phyloP scores from a whole-genome alignment of 2,329 filamentous ascomycete species.

The Fusarium scirpi region DNA sequence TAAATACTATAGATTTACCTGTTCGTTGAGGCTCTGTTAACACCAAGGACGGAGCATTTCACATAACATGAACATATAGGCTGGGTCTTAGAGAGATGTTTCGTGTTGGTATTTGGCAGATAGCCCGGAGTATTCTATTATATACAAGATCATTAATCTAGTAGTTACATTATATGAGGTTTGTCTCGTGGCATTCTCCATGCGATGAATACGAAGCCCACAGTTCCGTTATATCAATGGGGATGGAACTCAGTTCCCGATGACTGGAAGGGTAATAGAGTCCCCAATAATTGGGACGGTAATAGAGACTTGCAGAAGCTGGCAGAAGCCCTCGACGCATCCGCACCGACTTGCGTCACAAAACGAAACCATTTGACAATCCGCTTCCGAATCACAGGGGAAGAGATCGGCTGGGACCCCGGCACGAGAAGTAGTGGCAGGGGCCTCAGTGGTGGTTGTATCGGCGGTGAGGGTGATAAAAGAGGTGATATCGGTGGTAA shows the following conservation, averaged over 20 bases:
- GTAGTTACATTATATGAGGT: not conserved
- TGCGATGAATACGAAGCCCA: not conserved
- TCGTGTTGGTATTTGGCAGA: too few relatives aligned
- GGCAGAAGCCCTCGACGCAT: not conserved
- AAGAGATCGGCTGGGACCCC: not conserved
- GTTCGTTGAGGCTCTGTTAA: too few relatives aligned
- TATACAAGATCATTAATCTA: too few relatives aligned
- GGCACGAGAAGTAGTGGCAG: not conserved
- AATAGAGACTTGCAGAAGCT: not conserved
- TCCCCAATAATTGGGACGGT: not conserved
- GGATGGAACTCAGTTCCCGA: not conserved
- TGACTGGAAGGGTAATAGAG: not conserved
- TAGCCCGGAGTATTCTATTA: too few relatives aligned
- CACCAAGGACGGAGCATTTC: too few relatives aligned
- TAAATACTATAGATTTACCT: too few relatives aligned
- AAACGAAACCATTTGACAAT: not conserved
- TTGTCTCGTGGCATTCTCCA: not conserved
- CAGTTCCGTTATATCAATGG: not conserved
- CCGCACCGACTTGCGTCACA: not conserved
- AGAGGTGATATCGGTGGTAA: slow-evolving; percentile 2
- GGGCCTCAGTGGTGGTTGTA: not conserved
- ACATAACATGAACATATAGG: too few relatives aligned
- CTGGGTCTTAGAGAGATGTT: too few relatives aligned
- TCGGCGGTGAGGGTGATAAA: not conserved
- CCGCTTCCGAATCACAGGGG: not conserved